Evolutionary conservation across 208 protist genomes (phyloP).

Genomic region (Histomonas meleagridis): DNA sequence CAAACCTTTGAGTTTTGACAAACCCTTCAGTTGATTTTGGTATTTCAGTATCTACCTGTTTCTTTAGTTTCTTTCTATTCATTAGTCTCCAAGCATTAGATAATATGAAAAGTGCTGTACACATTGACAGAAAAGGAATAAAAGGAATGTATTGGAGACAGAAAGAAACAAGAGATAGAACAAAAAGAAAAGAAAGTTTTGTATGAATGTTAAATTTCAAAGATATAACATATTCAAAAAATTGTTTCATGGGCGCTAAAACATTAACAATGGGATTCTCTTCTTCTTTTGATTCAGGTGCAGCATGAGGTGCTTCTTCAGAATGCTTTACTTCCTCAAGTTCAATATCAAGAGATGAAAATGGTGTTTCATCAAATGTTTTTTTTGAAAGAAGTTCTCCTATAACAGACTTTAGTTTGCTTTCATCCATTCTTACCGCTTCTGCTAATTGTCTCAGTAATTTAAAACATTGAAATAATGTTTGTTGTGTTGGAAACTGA

Average conservation of each 20-base stretch:
- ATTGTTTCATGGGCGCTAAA: not conserved
- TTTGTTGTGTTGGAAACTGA: not conserved
- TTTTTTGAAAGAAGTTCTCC: not conserved
- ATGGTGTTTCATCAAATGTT: not conserved
- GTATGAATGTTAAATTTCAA: not conserved
- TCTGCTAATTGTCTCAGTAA: not conserved
- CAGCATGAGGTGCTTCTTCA: not conserved
- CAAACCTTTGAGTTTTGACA: not conserved
- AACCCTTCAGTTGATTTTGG: not conserved
- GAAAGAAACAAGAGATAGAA: not conserved
- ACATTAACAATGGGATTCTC: not conserved
- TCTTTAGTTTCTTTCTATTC: not conserved
- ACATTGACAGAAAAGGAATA: not conserved
- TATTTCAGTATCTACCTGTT: not conserved
- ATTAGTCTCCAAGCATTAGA: not conserved
- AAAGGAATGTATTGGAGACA: constrained; percentile 18
- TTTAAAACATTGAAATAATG: constrained; percentile 8
- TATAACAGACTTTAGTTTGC: not conserved
- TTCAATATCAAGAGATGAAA: not conserved
- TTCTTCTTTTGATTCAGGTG: not conserved
- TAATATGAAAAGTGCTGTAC: not conserved
- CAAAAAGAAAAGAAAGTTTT: not conserved
- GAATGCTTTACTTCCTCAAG: not conserved
- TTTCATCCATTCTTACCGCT: not conserved
- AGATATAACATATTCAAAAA: not conserved